Percentiles rank a stretch among this genome's conserved stretches.
Evolutionary conservation across 73 alveolate species (phyloP).

Genomic region (Paramecium bursaria): DNA sequence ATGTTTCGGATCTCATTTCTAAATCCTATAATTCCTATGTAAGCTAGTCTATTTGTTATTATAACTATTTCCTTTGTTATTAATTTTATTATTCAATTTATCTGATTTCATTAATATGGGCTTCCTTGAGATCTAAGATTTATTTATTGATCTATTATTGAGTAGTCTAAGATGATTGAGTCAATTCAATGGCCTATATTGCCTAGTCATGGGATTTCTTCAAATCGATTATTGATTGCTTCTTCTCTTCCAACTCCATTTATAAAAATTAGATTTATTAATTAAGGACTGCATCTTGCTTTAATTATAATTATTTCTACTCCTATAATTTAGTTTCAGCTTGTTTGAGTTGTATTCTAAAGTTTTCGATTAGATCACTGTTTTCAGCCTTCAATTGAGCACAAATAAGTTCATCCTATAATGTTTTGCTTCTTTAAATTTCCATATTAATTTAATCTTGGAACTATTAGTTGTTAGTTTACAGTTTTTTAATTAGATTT

Average conservation of each 20-base stretch:
- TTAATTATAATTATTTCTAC: slow-evolving; percentile 27
- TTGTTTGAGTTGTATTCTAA: slow-evolving; percentile 2
- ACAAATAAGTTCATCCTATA: slow-evolving; percentile 22
- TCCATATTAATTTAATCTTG: slow-evolving; percentile 40
- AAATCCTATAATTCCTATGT: slow-evolving; percentile 11
- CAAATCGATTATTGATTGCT: slow-evolving; percentile 4
- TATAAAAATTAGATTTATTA: slow-evolving; percentile 25
- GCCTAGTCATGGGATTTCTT: slow-evolving; percentile 56
- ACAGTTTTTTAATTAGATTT: not conserved
- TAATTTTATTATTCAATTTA: not conserved
- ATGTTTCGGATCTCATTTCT: slow-evolving; percentile 5
- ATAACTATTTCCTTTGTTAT: slow-evolving; percentile 10
- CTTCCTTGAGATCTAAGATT: slow-evolving; percentile 30
- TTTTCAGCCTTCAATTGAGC: slow-evolving; percentile 10
- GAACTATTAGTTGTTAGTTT: not conserved
- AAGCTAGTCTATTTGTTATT: slow-evolving; percentile 23
- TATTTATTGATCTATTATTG: slow-evolving; percentile 34
- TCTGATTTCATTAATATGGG: slow-evolving; percentile 15
- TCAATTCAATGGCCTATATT: slow-evolving; percentile 6
- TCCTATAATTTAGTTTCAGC: slow-evolving; percentile 2
- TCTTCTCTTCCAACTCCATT: slow-evolving; percentile 57
- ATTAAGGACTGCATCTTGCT: slow-evolving; percentile 22
- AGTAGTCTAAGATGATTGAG: not conserved
- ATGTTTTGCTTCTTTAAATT: not conserved
- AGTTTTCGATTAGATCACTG: slow-evolving; percentile 3